Evolutionary conservation across 2,329 filamentous ascomycete genomes (phyloP), one percentile per base, ranked within the genome.

Genomic region (Raffaelea ambrosiae): DNA sequence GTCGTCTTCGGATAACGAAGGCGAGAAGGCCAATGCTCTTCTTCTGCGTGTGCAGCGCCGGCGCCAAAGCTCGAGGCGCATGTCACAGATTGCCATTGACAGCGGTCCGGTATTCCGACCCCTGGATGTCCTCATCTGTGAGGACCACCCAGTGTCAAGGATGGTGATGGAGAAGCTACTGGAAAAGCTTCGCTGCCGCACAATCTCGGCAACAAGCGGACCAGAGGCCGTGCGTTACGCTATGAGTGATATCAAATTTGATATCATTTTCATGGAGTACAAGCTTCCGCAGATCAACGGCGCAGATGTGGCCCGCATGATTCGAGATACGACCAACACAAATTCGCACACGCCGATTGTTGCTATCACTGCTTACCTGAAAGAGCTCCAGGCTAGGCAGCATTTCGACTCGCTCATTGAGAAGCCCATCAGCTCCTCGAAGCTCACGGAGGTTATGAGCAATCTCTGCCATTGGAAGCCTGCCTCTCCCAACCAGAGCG

Each of bases 121-220:
- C 2, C 68, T 98, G 45, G 93, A 98, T 64, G 86, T 98, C 5
- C 73, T 98, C 45, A 95, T 98, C 45, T 97, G 93, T 62, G 93
- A 98, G 67, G 93, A 98, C 59, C 93, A 98, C 63, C 93, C 93
- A 0, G 91, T 98, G 4, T 95, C 93, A 5, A 81, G 91, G 20
- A 83, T 98, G 71, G 91, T 98, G n/a, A 97, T 98, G 91, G 93
- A 98, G 62, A 93, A 95, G 58, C 71, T 98, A 8, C 76, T 98
- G 46, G 93, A 98, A 64, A 98, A 97, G 67, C 72, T 97, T 33
- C 85, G 88, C 33, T 98, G 93, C 59, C 86, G 93, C 39, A 96
- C 91, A 9, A 93, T 98, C 58, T 89, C 88, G 3, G 91, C 93
- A 4, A 77, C 84, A 3, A 95, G 90, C 57, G 93, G 93, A 1